Evolutionary conservation across 805 yeast species (phyloP), one percentile per base, ranked within the genome.

Genomic region (Ogataea pignaliae): DNA sequence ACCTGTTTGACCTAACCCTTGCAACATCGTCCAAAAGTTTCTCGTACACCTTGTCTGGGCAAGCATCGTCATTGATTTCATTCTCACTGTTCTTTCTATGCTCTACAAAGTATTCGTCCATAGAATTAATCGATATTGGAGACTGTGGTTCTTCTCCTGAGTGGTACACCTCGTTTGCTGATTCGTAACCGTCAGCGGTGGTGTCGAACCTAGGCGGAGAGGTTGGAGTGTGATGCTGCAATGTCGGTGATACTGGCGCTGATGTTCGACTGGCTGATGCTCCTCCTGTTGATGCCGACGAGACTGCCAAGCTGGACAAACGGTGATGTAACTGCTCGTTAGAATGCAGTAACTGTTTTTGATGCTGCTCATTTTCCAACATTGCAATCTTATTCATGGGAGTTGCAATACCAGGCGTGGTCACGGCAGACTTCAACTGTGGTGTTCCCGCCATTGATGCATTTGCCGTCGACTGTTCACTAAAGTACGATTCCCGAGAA

Each of bases 21-120:
- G 82, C 79, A 29, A 85, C 80, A 54, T 83, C 83, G 53, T 83
- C 82, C 56, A 85, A 68, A 38, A 85, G 64, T 57, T 81, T 82
- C 50, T 85, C 91, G 54, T 84, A 85, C 3, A 79, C 85, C 55
- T 81, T 85, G 58, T 81, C 84, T n/a, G 84, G 86, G 3, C 73
- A 78, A 12, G 36, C 42, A 7, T 35, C 32, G n/a, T 44, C 36
- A 29, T 36, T 40, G 1, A 70, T 68, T 15, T 35, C 46, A 31
- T 45, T 4, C 26, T 21, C 26, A 7, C 26, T 7, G 26, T 48
- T 43, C 35, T 41, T 42, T 39, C 51, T 43, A 14, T 21, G 26
- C 26, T 21, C 26, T 7, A 42, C 51, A 41, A 46, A 48, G 31
- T 47, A 46, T 15, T 46, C 47, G 36, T 52, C 54, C 50, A 50